Conservation (phyloP, 2,329 filamentous ascomycete species). For the Trichoderma sp. region DNA sequence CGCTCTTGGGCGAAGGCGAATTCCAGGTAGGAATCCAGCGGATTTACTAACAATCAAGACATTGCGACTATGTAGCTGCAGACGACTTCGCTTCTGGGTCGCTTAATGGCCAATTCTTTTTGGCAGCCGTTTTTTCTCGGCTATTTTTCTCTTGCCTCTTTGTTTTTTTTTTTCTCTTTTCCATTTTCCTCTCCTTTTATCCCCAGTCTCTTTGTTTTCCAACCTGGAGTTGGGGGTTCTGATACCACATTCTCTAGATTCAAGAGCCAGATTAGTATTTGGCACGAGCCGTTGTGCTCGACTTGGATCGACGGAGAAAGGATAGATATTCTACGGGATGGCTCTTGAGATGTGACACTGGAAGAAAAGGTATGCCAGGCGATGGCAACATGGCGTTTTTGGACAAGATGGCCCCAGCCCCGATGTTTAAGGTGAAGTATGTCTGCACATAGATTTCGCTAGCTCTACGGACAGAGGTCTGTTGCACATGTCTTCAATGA, state of each 20-base stretch:
- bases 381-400: constrained; percentile 1
- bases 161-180: not conserved
- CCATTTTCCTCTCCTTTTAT: not conserved
- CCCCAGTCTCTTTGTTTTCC: not conserved
- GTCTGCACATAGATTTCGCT: constrained; percentile 13
- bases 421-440: constrained; percentile 19
- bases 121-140: not conserved
- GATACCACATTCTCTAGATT: not conserved
- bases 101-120: not conserved
- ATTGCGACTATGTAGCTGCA: constrained; percentile 1
- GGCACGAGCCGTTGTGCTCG: not conserved
- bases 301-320: not conserved
- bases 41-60: not conserved
- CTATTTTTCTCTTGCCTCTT: not conserved
- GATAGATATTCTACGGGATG: not conserved
- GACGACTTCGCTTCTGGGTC: not conserved
- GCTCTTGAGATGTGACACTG: not conserved
- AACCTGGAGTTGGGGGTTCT: not conserved
- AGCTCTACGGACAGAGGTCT: constrained; percentile 2
- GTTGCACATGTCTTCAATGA: not conserved
- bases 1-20: not conserved
- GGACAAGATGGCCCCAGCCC: not conserved
- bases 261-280: constrained; percentile 4
- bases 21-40: not conserved
- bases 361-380: not conserved